Conservation (phyloP, 2,329 filamentous ascomycete species). For the Rasamsonia emersonii region DNA sequence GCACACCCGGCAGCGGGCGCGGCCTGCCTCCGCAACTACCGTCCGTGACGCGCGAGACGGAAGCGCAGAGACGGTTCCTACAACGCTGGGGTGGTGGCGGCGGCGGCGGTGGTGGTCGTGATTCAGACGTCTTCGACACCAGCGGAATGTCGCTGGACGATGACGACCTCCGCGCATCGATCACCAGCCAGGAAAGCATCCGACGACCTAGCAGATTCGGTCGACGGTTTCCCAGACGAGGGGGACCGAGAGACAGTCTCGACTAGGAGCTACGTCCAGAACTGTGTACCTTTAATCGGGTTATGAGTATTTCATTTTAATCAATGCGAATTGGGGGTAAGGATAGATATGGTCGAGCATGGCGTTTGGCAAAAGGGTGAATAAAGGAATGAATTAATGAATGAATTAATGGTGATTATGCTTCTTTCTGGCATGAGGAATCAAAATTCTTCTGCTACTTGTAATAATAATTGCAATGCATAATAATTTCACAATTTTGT, state of each 20-base stretch:
- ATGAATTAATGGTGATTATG: too few relatives aligned
- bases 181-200: constrained; percentile 24
- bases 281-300: too few relatives aligned
- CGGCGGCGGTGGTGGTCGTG: constrained; percentile 7
- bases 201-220: constrained; percentile 24
- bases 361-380: too few relatives aligned
- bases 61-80: constrained; percentile 31
- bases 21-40: constrained; percentile 19
- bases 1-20: constrained; percentile 22
- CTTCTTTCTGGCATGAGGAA: too few relatives aligned
- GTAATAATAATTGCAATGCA: too few relatives aligned
- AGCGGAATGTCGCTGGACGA: constrained; percentile 27
- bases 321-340: too few relatives aligned
- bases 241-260: constrained; percentile 43
- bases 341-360: too few relatives aligned
- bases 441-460: too few relatives aligned
- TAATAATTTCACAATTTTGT: too few relatives aligned
- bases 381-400: too few relatives aligned
- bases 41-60: constrained; percentile 24
- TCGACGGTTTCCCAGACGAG: constrained; percentile 32
- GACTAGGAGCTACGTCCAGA: constrained; percentile 35
- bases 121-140: constrained; percentile 24
- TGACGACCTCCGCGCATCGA: constrained; percentile 25
- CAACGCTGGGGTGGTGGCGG: constrained; percentile 31
- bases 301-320: too few relatives aligned